Evolutionary conservation across 2,329 filamentous ascomycete genomes (phyloP), one percentile per base, ranked within the genome.

Genomic region (Paecilomyces variotii): DNA sequence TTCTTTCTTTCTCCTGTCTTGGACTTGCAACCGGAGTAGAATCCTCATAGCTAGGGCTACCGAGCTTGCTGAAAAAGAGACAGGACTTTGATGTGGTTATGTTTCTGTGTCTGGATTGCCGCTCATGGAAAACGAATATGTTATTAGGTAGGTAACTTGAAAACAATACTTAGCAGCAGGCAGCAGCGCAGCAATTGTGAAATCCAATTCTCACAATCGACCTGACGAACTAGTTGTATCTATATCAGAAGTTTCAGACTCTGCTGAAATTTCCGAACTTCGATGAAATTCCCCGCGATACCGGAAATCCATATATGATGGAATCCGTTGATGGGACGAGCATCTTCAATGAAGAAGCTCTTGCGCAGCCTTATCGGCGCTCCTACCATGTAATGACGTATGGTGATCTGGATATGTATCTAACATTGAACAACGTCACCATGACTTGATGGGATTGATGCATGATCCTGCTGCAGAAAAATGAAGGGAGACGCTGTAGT

Each of bases 261-360:
- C 62, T 64, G 28, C 56, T 54, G 61, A 60, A 59, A 35, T 60
- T 65, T 45, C 60, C 59, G 27, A 53, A 59, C 25, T 54, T 59
- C 24, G 50, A 53, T 32, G 25, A 56, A 50, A 4, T 25, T 1
- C 34, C 49, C 19, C 49, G 28, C 9, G 56, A 58, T 25, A 19
- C 28, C 6, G n/a, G 34, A 24, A 26, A 49, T 19, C 4, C 50
- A 2, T 25, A 62, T 51, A 59, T 66, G 30, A 2, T 63, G 9
- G 64, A 64, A 57, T 68, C 59, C 45, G 57, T 66, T 54, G 62
- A 65, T 57, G 62, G 55, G 57, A 63, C 54, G 27, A 60, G 55
- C 51, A 19, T 64, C 24, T 54, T 67, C 14, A 30, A 66, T 51
- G 60, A 62, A 53, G 56, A 61, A 57, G 32, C 26, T 14, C 53